Conservation (phyloP, 2,329 filamentous ascomycete genomes). For the Trichoderma brevicompactum region DNA sequence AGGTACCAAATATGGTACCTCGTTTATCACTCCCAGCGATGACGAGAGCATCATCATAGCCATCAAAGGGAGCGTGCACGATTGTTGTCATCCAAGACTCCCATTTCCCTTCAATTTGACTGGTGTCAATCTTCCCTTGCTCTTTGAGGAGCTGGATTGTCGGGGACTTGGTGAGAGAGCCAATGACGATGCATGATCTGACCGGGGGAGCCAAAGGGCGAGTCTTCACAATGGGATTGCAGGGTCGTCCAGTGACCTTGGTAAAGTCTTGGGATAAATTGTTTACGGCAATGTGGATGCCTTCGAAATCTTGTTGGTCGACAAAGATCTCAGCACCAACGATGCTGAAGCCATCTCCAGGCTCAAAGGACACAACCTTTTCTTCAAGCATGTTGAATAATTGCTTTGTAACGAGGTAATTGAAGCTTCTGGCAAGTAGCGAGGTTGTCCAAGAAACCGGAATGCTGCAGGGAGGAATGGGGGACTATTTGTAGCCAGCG, state of each 20-base stretch:
- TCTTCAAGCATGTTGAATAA: constrained; percentile 36
- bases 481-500: constrained; percentile 15
- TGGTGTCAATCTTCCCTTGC: constrained; percentile 33
- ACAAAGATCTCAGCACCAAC: constrained; percentile 40
- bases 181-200: constrained; percentile 35
- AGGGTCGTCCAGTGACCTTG: constrained; percentile 33
- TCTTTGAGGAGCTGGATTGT: constrained; percentile 31
- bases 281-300: constrained; percentile 42
- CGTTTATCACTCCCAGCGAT: constrained; percentile 63
- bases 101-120: constrained; percentile 52
- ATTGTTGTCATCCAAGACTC: constrained; percentile 58
- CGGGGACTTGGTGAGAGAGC: constrained; percentile 33
- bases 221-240: constrained; percentile 28
- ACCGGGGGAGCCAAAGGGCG: background rate
- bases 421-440: background rate
- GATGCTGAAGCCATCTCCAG: constrained; percentile 36
- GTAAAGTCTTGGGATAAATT: constrained; percentile 40
- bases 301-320: constrained; percentile 39
- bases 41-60: constrained; percentile 51
- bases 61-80: constrained; percentile 52
- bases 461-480: background rate
- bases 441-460: background rate
- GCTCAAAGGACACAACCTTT: constrained; percentile 36
- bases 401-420: background rate
- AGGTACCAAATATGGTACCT: constrained; percentile 64